Percentiles rank a stretch among this genome's conserved stretches.
These are phyloP conservation scores for Aspergillus neoniger DNA, from an alignment of 2,329 filamentous ascomycete species.

Conservation along the genomic window DNA sequence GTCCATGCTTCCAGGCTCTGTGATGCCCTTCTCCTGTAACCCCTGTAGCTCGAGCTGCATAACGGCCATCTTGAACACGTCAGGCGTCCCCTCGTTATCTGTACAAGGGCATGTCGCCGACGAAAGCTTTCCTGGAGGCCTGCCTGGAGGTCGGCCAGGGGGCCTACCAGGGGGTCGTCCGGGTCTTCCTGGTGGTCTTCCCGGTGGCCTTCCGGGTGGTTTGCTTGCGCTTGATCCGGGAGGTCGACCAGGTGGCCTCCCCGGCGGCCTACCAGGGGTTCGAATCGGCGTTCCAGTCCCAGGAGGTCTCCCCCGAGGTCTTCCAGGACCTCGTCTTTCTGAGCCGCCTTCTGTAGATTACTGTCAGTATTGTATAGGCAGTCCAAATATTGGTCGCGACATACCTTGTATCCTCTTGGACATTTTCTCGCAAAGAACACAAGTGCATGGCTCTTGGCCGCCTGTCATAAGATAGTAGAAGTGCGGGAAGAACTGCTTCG, in stretches of 20 bases:
- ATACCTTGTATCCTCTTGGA: conserved; percentile 19
- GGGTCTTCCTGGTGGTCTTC: conserved; percentile 7
- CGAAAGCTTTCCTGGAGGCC: conserved; percentile 13
- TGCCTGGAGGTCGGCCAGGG: conserved; percentile 6
- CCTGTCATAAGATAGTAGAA: conserved; percentile 59
- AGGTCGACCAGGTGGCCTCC: conserved; percentile 12
- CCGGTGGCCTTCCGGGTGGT: conserved; percentile 5
- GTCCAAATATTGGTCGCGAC: neutral
- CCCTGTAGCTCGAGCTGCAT: conserved; percentile 49
- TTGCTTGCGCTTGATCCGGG: conserved; percentile 10
- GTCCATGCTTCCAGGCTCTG: conserved; percentile 56
- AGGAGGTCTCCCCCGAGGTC: conserved; percentile 1
- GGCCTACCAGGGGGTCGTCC: conserved; percentile 10
- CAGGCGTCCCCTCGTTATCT: conserved; percentile 57
- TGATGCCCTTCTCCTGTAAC: conserved; percentile 48
- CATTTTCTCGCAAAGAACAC: conserved; percentile 48
- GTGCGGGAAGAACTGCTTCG: conserved; percentile 57
- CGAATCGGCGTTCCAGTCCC: neutral
- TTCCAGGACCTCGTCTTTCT: conserved; percentile 3
- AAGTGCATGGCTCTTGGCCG: conserved; percentile 49
- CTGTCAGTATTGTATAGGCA: neutral
- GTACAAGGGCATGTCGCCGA: conserved; percentile 8
- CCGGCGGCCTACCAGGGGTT: neutral
- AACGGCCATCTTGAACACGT: conserved; percentile 55
- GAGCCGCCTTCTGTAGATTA: neutral